Percentiles rank a stretch among this genome's conserved stretches.
These are phyloP conservation scores for Gracilaria domingensis DNA, from an alignment of 23 red algal species.

Conservation along the genomic window DNA sequence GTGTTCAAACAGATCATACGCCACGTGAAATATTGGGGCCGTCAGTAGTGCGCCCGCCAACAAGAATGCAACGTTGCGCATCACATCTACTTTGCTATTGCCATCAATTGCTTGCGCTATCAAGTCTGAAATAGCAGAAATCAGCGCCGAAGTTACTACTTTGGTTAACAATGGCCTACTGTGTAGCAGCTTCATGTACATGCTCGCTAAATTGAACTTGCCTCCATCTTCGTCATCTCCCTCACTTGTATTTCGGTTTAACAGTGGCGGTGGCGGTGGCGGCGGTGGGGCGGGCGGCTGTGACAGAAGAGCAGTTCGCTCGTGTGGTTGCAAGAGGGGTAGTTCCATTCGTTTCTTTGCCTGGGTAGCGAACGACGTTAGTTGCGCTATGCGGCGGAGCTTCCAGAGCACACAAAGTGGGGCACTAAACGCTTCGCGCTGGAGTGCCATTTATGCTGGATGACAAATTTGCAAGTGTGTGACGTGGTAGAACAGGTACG, in stretches of 20 bases:
- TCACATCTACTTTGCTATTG: background rate
- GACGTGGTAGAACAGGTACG: too few relatives aligned
- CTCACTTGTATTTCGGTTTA: background rate
- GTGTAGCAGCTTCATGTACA: constrained; percentile 20
- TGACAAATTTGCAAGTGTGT: too few relatives aligned
- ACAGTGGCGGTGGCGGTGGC: background rate
- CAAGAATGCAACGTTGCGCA: constrained; percentile 43
- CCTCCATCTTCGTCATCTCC: background rate
- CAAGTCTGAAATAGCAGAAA: constrained; percentile 28
- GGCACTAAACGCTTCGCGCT: background rate
- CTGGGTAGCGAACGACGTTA: background rate
- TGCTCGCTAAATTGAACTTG: background rate
- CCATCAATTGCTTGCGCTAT: constrained; percentile 32
- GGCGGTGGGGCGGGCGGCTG: background rate
- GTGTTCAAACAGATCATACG: constrained; percentile 47
- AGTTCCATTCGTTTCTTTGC: background rate
- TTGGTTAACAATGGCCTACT: constrained; percentile 9
- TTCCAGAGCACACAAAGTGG: background rate
- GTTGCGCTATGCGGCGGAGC: background rate
- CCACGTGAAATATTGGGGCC: constrained; percentile 58
- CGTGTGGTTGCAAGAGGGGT: background rate
- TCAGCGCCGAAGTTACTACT: constrained; percentile 15
- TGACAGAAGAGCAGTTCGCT: background rate
- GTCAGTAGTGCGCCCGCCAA: constrained; percentile 19
- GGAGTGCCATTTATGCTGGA: too few relatives aligned